Conservation (phyloP, 805 yeast species). For the Saccharomycopsis guyanensis region DNA sequence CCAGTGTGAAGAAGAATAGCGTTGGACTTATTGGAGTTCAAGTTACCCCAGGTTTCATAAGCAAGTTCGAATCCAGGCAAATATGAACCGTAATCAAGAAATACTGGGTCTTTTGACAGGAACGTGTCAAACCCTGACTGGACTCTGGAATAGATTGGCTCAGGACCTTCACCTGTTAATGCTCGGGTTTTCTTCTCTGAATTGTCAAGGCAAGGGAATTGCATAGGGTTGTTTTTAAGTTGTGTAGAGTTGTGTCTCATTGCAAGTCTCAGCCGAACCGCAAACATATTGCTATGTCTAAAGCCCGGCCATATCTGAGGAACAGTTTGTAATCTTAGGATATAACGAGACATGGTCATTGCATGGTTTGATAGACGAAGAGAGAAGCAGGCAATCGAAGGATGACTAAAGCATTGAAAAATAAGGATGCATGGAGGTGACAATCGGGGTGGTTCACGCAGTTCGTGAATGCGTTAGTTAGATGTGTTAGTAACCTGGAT, state of each 20-base stretch:
- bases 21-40: constrained; percentile 57
- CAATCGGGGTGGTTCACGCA: too few relatives aligned
- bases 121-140: constrained; percentile 60
- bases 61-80: constrained; percentile 76
- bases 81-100: constrained; percentile 75
- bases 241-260: not conserved
- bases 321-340: too few relatives aligned
- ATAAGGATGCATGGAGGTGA: too few relatives aligned
- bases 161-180: constrained; percentile 58
- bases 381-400: too few relatives aligned
- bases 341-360: too few relatives aligned
- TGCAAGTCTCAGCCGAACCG: too few relatives aligned
- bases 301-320: too few relatives aligned
- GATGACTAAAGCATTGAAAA: too few relatives aligned
- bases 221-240: constrained; percentile 27
- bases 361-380: too few relatives aligned
- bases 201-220: constrained; percentile 81
- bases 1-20: constrained; percentile 85
- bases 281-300: too few relatives aligned
- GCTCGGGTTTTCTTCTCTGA: constrained; percentile 1
- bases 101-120: constrained; percentile 48
- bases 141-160: constrained; percentile 72
- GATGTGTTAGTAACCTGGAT: too few relatives aligned
- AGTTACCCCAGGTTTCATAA: constrained; percentile 84
- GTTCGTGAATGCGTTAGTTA: too few relatives aligned